Conservation (phyloP, 2,329 filamentous ascomycete species). For the Aspergillus jensenii region DNA sequence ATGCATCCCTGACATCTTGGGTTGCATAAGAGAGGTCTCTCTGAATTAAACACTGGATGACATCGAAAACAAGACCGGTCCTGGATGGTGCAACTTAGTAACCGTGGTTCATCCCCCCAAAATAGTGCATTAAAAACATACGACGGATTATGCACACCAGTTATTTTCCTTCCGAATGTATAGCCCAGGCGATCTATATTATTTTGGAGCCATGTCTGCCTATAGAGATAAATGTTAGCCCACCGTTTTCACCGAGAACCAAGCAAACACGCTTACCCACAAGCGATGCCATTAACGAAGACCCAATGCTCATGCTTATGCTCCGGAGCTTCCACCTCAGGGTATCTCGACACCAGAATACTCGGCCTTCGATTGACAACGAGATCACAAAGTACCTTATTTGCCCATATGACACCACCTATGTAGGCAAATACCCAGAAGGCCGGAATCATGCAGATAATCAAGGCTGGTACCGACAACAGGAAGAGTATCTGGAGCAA, state of each 20-base stretch:
- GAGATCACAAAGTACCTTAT: slow-evolving; percentile 27
- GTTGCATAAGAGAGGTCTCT: slow-evolving; percentile 73
- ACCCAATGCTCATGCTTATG: slow-evolving; percentile 69
- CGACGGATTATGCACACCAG: slow-evolving; percentile 75
- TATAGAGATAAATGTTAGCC: slow-evolving; percentile 15
- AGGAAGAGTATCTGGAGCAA: slow-evolving; percentile 63
- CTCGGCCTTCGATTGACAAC: slow-evolving; percentile 34
- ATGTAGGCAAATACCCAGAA: slow-evolving; percentile 36
- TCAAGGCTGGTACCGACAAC: slow-evolving; percentile 58
- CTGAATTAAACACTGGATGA: slow-evolving; percentile 75
- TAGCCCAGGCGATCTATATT: slow-evolving; percentile 70
- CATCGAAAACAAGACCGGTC: slow-evolving; percentile 69
- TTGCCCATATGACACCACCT: slow-evolving; percentile 26
- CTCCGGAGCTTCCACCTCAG: neutral
- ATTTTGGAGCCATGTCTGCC: slow-evolving; percentile 64
- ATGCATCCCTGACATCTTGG: slow-evolving; percentile 58
- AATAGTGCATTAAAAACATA: slow-evolving; percentile 31
- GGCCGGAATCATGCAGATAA: slow-evolving; percentile 35
- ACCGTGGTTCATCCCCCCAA: too few species aligned
- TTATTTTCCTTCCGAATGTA: slow-evolving; percentile 69
- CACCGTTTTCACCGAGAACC: slow-evolving; percentile 28
- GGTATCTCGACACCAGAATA: slow-evolving; percentile 3
- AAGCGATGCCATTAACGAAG: slow-evolving; percentile 71
- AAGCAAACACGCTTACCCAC: slow-evolving; percentile 29
- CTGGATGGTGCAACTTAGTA: slow-evolving; percentile 20